Conservation (phyloP, 1,284 basidiomycete genomes). For the Trichosporon sp. region DNA sequence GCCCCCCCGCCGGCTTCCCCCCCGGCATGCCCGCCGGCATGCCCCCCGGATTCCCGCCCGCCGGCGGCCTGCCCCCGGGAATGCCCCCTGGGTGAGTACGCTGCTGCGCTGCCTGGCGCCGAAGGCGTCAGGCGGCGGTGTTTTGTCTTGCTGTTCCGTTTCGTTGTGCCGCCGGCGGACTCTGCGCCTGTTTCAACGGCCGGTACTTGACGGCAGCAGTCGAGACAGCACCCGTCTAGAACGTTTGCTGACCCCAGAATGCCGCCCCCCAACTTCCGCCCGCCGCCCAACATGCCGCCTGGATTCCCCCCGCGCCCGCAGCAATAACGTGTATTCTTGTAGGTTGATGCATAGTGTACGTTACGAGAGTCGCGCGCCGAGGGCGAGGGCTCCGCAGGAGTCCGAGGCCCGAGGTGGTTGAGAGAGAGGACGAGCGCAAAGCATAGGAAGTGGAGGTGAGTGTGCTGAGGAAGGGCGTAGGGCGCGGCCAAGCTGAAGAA, state of each 20-base stretch:
- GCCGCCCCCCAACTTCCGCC: conserved; percentile 70
- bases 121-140: too few relatives aligned
- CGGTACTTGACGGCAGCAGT: too few relatives aligned
- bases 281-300: conserved; percentile 73
- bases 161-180: not conserved
- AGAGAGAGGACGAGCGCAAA: too few relatives aligned
- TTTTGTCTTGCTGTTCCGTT: not conserved
- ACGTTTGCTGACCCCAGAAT: conserved; percentile 26
- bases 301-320: conserved; percentile 42
- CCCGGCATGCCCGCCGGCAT: conserved; percentile 59
- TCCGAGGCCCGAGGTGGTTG: not conserved
- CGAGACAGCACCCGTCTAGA: not conserved
- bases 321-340: conserved; percentile 10
- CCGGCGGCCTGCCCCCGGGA: conserved; percentile 15
- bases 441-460: too few relatives aligned
- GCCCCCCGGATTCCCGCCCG: conserved; percentile 44
- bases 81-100: conserved; percentile 24
- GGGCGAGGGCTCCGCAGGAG: not conserved
- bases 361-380: not conserved
- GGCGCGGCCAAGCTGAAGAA: too few relatives aligned
- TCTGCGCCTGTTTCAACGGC: not conserved
- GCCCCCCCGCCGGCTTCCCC: conserved; percentile 57
- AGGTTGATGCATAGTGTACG: conserved; percentile 11
- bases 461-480: too few relatives aligned
- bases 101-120: too few relatives aligned